Evolutionary conservation across 495 filamentous ascomycete species (phyloP), one percentile per base, ranked within the genome.

Genomic region (Penicillium taxi): DNA sequence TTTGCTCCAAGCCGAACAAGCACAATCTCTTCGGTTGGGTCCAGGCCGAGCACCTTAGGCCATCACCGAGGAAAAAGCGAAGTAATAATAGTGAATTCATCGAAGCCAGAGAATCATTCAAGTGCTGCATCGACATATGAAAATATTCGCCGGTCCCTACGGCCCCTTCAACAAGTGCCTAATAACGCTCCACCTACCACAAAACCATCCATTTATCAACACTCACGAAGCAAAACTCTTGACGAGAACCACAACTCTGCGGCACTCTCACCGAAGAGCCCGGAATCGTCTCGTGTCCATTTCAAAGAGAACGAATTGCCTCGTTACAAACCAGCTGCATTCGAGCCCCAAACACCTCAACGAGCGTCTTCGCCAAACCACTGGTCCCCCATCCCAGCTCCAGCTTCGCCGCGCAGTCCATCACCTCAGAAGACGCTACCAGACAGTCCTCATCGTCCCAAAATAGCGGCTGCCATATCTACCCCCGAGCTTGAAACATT

Each of bases 1-100:
- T 81, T 77, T 44, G 70, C 78, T 11, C 67, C 78, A 13, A 84
- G 81, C 48, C 77, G 81, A 28, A 78, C 82, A 31, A 87, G 84
- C 53, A 86, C 82, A 6, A 58, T 80, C 19, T 86, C 85, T n/a
- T 90, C 86, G 4, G 73, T 74, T 45, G 73, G 72, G 7, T 89
- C 86, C n/a, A 80, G 75, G 54, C 48, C 64, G 26, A 47, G 50
- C 15, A 53, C 41, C 14, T 42, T 69, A 17, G 72, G 77, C 11
- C 86, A 89, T 50, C 84, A 78, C 59, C 73, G 86, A 43, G 86
- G 84, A 23, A 77, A 79, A 52, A 90, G 83, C 54, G 86, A 93
- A 58, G 69, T 71, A 25, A 69, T 53, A 31, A 67, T 44, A 17
- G 33, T 66, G 58, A 44, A 50, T 21, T 24, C 41, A 8, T 39